Percentiles rank a stretch among this genome's conserved stretches.
These are phyloP conservation scores for Xylaria telfairii DNA, from an alignment of 495 filamentous ascomycete genomes.

Conservation along the genomic window DNA sequence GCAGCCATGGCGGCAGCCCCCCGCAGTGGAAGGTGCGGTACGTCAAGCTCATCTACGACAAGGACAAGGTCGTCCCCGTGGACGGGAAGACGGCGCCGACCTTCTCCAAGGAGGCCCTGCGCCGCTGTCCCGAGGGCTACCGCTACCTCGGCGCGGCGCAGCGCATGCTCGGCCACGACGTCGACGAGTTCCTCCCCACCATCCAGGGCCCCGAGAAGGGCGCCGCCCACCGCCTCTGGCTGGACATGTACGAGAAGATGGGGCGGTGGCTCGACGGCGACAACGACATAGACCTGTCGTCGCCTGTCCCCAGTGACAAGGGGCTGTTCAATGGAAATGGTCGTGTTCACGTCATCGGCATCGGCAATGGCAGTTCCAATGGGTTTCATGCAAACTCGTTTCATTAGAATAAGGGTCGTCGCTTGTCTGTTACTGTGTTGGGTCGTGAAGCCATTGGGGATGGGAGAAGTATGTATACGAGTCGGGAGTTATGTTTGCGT, in stretches of 20 bases:
- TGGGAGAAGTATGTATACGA: neutral
- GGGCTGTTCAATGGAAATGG: neutral
- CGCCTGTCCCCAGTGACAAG: conserved; percentile 1
- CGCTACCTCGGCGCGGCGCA: conserved; percentile 59
- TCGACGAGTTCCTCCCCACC: conserved; percentile 50
- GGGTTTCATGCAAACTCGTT: neutral
- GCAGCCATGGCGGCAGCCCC: neutral
- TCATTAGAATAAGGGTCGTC: neutral
- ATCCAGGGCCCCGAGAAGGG: conserved; percentile 30
- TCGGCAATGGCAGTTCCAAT: neutral
- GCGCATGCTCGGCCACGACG: conserved; percentile 50
- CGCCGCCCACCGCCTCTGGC: conserved; percentile 38
- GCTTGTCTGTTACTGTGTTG: too few relatives aligned
- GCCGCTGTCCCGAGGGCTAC: conserved; percentile 61
- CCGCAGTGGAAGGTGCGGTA: conserved; percentile 63
- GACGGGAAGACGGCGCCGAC: conserved; percentile 57
- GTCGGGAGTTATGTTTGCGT: neutral
- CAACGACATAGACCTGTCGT: conserved; percentile 36
- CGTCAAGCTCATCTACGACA: conserved; percentile 71
- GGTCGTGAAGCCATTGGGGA: neutral
- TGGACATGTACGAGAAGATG: conserved; percentile 53
- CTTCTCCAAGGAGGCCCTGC: conserved; percentile 55
- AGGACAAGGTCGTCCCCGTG: conserved; percentile 68
- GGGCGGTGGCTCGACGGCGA: conserved; percentile 52
- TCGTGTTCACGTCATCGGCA: neutral